Conservation (phyloP, 306 rosid genomes). For the Mimosa bimucronata region DNA sequence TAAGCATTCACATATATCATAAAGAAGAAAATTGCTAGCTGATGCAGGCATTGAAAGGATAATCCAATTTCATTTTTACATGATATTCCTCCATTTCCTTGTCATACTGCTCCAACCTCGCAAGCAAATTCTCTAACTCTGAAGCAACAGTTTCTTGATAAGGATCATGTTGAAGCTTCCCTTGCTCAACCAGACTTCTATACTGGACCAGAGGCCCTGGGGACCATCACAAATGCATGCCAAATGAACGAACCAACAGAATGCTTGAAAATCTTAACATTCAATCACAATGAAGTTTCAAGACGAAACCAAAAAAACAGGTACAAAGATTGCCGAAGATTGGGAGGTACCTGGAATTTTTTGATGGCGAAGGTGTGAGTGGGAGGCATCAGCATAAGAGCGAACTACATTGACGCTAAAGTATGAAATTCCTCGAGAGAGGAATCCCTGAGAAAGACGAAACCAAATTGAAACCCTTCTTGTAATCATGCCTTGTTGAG, state of each 20-base stretch:
- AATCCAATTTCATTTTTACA: constrained; percentile 43
- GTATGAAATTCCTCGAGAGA: constrained; percentile 32
- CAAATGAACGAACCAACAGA: not conserved
- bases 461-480: constrained; percentile 43
- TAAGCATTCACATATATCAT: not conserved
- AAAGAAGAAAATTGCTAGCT: not conserved
- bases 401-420: constrained; percentile 47
- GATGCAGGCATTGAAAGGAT: not conserved
- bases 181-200: constrained; percentile 66
- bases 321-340: constrained; percentile 9
- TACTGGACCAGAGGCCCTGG: constrained; percentile 75
- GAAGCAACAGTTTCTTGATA: constrained; percentile 79
- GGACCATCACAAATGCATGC: not conserved
- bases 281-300: not conserved
- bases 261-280: not conserved
- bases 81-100: constrained; percentile 85
- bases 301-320: not conserved
- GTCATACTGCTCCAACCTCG: constrained; percentile 89
- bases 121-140: constrained; percentile 72
- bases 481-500: constrained; percentile 45
- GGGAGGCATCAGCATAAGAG: constrained; percentile 45
- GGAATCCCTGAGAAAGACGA: constrained; percentile 40
- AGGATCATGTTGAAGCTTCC: constrained; percentile 85
- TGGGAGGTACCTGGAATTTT: constrained; percentile 52
- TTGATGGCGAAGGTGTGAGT: constrained; percentile 30